These are phyloP conservation scores for Coffea eugenioides DNA, from an alignment of 257 asterid genomes.

Conservation along the genomic window DNA sequence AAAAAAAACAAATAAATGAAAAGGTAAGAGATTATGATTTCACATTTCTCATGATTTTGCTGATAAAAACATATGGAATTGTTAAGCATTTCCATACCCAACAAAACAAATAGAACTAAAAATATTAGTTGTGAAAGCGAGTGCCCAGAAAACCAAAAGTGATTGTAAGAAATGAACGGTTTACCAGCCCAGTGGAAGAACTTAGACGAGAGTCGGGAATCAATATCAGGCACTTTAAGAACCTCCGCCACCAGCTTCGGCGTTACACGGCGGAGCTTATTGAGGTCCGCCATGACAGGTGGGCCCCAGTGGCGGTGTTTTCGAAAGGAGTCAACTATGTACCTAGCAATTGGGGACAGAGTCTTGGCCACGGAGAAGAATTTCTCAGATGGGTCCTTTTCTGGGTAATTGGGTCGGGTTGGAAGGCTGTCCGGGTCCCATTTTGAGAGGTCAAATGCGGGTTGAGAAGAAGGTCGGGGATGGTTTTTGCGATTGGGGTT, in stretches of 20 bases:
- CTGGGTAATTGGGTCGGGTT: constrained; percentile 2
- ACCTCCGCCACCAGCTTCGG: constrained; percentile 87
- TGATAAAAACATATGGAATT: background rate
- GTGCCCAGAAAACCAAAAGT: background rate
- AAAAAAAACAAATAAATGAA: too few relatives aligned
- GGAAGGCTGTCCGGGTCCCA: constrained; percentile 67
- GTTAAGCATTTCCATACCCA: background rate
- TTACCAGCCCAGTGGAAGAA: constrained; percentile 97
- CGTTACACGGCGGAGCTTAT: constrained; percentile 80
- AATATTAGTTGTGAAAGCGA: background rate
- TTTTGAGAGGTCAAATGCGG: constrained; percentile 66
- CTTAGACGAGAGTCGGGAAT: constrained; percentile 77
- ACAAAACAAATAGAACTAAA: background rate
- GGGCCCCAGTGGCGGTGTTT: constrained; percentile 76
- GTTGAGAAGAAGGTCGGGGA: constrained; percentile 14
- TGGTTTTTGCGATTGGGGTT: constrained; percentile 31
- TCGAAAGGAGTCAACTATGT: constrained; percentile 74
- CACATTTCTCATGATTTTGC: background rate
- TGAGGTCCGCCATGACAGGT: constrained; percentile 63
- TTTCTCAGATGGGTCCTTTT: constrained; percentile 61
- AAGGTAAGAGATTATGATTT: too few relatives aligned
- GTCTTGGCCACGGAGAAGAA: constrained; percentile 66
- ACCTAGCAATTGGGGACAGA: constrained; percentile 85
- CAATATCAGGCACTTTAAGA: constrained; percentile 68
- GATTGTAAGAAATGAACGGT: background rate